These are phyloP conservation scores for Suillus decipiens DNA, from an alignment of 768 basidiomycete genomes.

Conservation along the genomic window DNA sequence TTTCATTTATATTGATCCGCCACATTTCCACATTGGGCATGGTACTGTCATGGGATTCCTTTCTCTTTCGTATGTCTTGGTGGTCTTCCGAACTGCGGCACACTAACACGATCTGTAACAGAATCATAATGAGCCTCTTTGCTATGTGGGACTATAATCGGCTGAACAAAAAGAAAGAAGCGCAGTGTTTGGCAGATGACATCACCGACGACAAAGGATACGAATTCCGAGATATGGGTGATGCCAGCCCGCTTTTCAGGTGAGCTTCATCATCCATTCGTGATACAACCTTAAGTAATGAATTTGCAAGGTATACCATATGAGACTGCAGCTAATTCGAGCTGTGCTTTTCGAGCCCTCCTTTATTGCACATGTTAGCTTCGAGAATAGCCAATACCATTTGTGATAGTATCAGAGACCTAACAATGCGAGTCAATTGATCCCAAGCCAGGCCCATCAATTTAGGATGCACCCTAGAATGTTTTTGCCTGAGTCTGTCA, in stretches of 20 bases:
- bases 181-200: constrained; percentile 42
- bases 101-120: constrained; percentile 33
- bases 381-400: not conserved
- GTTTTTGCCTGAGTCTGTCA: too few species aligned
- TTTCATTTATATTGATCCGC: constrained; percentile 41
- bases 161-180: constrained; percentile 52
- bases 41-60: constrained; percentile 40
- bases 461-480: not conserved
- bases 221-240: constrained; percentile 51
- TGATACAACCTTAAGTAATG: not conserved
- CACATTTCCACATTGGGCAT: constrained; percentile 39
- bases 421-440: too few species aligned
- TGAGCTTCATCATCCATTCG: constrained; percentile 2
- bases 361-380: not conserved
- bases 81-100: constrained; percentile 10
- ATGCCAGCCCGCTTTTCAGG: constrained; percentile 59
- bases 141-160: constrained; percentile 52
- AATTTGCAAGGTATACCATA: not conserved
- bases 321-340: not conserved
- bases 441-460: not conserved
- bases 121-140: constrained; percentile 43
- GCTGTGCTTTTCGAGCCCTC: too few species aligned
- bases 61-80: constrained; percentile 24
- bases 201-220: constrained; percentile 42
- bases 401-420: too few species aligned